phyloP scores from a whole-genome alignment of 1,284 basidiomycete genomes.

The Cryptococcus sp. region DNA sequence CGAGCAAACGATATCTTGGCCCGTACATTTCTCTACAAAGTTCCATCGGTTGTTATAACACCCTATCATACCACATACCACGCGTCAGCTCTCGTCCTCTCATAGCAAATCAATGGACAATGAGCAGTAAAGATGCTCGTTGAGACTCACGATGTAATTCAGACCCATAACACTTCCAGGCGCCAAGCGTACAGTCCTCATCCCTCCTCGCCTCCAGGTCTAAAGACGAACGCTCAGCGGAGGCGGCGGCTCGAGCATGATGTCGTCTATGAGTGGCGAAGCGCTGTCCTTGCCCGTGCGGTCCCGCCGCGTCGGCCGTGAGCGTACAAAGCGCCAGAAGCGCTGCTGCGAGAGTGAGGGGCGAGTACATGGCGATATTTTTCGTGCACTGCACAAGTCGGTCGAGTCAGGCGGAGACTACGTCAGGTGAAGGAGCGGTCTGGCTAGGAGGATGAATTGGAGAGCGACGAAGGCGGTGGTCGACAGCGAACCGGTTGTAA shows the following conservation, averaged over 20 bases:
- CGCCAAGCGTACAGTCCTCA: slow-evolving; percentile 26
- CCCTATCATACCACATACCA: slow-evolving; percentile 11
- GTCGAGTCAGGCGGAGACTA: too few relatives aligned
- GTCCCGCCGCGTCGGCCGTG: slow-evolving; percentile 15
- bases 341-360: slow-evolving; percentile 3
- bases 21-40: slow-evolving; percentile 36
- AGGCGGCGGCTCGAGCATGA: slow-evolving; percentile 17
- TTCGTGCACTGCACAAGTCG: too few relatives aligned
- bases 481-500: too few relatives aligned
- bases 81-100: background rate
- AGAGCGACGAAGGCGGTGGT: too few relatives aligned
- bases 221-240: background rate
- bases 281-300: slow-evolving; percentile 5
- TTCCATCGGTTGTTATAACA: slow-evolving; percentile 39
- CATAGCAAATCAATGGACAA: background rate
- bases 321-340: background rate
- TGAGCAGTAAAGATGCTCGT: background rate
- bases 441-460: too few relatives aligned
- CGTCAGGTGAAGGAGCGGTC: too few relatives aligned
- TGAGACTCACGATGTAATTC: slow-evolving; percentile 34
- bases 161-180: slow-evolving; percentile 33
- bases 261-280: slow-evolving; percentile 14
- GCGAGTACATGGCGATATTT: background rate
- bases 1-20: slow-evolving; percentile 42
- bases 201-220: slow-evolving; percentile 6